phyloP scores from a whole-genome alignment of 1,139 yeast genomes.

The Fermentozyma sake region DNA sequence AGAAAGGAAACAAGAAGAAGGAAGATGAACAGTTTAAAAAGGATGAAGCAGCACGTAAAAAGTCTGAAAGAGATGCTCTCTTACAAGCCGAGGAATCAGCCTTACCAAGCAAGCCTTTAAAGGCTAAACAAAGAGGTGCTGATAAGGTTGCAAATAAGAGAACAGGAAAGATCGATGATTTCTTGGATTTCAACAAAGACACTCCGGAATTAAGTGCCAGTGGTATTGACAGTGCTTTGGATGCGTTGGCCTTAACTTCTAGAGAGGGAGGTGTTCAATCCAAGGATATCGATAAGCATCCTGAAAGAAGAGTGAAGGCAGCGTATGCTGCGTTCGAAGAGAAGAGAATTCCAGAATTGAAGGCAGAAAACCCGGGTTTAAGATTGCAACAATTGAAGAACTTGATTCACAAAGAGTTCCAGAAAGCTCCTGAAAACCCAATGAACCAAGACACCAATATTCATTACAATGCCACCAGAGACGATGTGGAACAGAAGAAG shows the following conservation, averaged over 20 bases:
- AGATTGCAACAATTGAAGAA: constrained; percentile 77
- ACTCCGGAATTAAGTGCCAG: constrained; percentile 61
- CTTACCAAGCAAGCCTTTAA: constrained; percentile 53
- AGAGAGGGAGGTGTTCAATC: constrained; percentile 51
- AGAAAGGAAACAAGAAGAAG: constrained; percentile 67
- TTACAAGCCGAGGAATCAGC: constrained; percentile 62
- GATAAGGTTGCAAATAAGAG: constrained; percentile 63
- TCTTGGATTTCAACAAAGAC: constrained; percentile 47
- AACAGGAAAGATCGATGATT: constrained; percentile 62
- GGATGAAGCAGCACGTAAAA: constrained; percentile 61
- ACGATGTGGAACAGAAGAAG: constrained; percentile 51
- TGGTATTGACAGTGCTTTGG: constrained; percentile 75
- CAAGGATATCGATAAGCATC: constrained; percentile 78
- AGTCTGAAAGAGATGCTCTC: constrained; percentile 58
- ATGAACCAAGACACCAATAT: constrained; percentile 74
- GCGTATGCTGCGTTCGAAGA: constrained; percentile 74
- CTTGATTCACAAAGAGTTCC: constrained; percentile 72
- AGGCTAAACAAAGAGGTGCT: constrained; percentile 61
- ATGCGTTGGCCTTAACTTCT: constrained; percentile 64
- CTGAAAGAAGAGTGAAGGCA: constrained; percentile 85
- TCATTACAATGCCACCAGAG: constrained; percentile 56
- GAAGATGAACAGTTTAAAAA: constrained; percentile 57
- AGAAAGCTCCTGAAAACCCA: constrained; percentile 77
- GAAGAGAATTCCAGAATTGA: constrained; percentile 64
- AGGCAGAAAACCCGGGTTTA: constrained; percentile 76